Evolutionary conservation across 148 eudicot species (phyloP), one percentile per base, ranked within the genome.

Genomic region (Rhododendron vialii): DNA sequence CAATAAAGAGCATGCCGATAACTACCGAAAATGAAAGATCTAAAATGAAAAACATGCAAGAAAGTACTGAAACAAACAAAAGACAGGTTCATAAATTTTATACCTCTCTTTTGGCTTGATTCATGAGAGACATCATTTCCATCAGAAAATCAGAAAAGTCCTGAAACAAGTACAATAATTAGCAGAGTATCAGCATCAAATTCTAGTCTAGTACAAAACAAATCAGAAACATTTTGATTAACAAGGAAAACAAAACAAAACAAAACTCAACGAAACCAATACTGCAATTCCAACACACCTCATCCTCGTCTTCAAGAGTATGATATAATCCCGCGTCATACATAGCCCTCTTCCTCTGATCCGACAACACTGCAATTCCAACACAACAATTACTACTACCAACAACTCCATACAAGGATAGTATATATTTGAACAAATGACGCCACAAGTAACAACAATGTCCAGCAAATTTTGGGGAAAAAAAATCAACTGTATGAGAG

Each of bases 301-400:
- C 96, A 59, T 93, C 93, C 3, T 86, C 91, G 47, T 96, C 98
- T 14, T 95, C 94, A 0, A 87, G 85, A 35, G 87, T 91, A 86
- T 92, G 92, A 88, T 94, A 93, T 71, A 96, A 59, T 9, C 98
- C 99, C 6, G 92, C 91, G 88, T 96, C 93, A 82, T 95, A 96
- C 89, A 94, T 73, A 15, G 90, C 67, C 89, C 95, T 94, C 90
- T 95, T 94, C 47, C 82, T 86, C 13, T 85, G 79, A 84, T 95
- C 98, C 3, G 99, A 96, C 74, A 95, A 86, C 48, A 95, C 99
- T 96, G 94, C 87, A 86, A 17, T 88, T 69, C 13, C 84, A 89
- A 84, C 30, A 22, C 74, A 78, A 71, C 3, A 81, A n/a, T 12
- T 11, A 47, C 30, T 18, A 28, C 17, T 69, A 28, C 17, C 75